These are phyloP conservation scores for Colletotrichum orbiculare DNA, from an alignment of 2,329 filamentous ascomycete species.

Conservation along the genomic window DNA sequence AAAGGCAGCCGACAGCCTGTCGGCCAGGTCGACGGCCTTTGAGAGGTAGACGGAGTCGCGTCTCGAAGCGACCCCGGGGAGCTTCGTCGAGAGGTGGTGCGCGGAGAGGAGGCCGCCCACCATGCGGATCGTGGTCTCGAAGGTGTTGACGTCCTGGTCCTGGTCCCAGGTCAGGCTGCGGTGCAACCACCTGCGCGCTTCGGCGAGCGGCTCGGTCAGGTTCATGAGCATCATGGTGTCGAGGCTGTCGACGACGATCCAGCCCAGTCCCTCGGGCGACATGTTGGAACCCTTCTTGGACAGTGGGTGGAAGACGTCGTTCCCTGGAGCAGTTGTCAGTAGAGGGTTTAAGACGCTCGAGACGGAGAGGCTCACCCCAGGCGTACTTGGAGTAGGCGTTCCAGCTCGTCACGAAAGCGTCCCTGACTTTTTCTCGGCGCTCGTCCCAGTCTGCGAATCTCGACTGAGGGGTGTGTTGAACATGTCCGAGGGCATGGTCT, in stretches of 20 bases:
- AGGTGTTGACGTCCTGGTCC: conserved; percentile 79
- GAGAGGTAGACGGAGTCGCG: conserved; percentile 89
- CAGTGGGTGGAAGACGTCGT: conserved; percentile 75
- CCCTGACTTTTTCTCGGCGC: conserved; percentile 82
- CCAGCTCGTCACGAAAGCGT: conserved; percentile 92
- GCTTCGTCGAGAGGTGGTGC: conserved; percentile 76
- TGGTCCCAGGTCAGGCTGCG: conserved; percentile 75
- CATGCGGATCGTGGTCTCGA: conserved; percentile 83
- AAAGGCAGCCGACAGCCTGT: conserved; percentile 87
- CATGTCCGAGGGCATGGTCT: background rate
- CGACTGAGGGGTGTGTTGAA: background rate
- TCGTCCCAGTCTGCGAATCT: conserved; percentile 76
- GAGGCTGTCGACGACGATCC: conserved; percentile 82
- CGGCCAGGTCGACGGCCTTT: conserved; percentile 91
- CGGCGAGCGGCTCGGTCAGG: conserved; percentile 72
- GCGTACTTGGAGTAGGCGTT: conserved; percentile 90
- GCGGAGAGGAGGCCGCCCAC: conserved; percentile 79
- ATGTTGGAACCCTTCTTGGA: conserved; percentile 73
- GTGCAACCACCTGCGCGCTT: conserved; percentile 77
- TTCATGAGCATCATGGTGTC: conserved; percentile 86
- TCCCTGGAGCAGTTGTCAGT: conserved; percentile 48
- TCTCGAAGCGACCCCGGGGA: conserved; percentile 66
- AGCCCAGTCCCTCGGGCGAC: conserved; percentile 77
- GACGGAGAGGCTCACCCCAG: conserved; percentile 77
- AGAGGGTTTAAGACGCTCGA: background rate